Evolutionary conservation across 768 basidiomycete species (phyloP).

Genomic region (Hysterangium stoloniferum): DNA sequence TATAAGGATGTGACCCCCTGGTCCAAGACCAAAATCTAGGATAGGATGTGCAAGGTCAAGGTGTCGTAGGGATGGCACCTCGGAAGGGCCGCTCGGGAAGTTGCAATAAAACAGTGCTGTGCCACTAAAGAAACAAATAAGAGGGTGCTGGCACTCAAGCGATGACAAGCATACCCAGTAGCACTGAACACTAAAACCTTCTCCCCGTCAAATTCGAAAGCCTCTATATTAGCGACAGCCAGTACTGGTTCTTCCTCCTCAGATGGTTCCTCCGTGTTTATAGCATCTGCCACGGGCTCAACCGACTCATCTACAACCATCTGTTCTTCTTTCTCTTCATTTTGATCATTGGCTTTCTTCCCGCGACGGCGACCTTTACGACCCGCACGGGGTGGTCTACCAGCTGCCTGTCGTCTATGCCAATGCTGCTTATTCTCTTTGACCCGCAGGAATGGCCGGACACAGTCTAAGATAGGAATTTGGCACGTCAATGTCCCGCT

Average conservation of each 20-base stretch:
- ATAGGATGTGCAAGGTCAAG: constrained; percentile 53
- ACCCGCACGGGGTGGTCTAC: constrained; percentile 14
- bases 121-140: constrained; percentile 42
- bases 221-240: constrained; percentile 50
- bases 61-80: constrained; percentile 23
- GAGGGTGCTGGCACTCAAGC: no score
- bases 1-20: constrained; percentile 27
- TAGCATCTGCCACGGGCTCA: constrained; percentile 20
- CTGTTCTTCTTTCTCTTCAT: constrained; percentile 15
- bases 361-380: constrained; percentile 15
- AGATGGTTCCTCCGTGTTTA: not conserved
- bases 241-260: constrained; percentile 29
- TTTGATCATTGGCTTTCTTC: constrained; percentile 16
- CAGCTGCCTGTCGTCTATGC: constrained; percentile 17
- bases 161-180: constrained; percentile 55
- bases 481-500: constrained; percentile 46
- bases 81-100: constrained; percentile 22
- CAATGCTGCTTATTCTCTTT: constrained; percentile 25
- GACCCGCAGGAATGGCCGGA: constrained; percentile 33
- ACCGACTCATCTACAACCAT: constrained; percentile 27
- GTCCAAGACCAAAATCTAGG: constrained; percentile 43
- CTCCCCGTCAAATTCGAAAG: constrained; percentile 30
- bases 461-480: constrained; percentile 37
- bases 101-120: constrained; percentile 56
- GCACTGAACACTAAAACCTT: constrained; percentile 55